Evolutionary conservation across 352 stramenopile species (phyloP).

Genomic region (Pythium insidiosum): DNA sequence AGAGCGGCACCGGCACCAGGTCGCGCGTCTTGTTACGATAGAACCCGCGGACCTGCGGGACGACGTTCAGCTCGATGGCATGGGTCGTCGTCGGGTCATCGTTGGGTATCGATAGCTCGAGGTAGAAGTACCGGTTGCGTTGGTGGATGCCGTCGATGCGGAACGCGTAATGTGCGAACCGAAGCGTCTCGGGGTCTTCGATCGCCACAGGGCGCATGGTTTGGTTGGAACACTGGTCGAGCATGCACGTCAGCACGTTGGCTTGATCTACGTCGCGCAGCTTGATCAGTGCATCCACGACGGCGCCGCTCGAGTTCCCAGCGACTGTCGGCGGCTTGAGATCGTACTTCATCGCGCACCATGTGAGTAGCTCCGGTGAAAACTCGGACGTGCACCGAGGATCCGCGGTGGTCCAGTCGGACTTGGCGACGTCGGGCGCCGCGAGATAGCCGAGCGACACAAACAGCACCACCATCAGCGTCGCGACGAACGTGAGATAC

Average conservation of each 20-base stretch:
- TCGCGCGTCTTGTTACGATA: slow-evolving; percentile 25
- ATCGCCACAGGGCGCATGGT: slow-evolving; percentile 31
- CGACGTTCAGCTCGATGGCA: slow-evolving; percentile 44
- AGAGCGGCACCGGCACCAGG: slow-evolving; percentile 27
- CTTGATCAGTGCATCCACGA: slow-evolving; percentile 31
- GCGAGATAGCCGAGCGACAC: slow-evolving; percentile 32
- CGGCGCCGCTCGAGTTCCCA: slow-evolving; percentile 19
- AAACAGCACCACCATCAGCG: slow-evolving; percentile 30
- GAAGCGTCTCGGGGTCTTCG: slow-evolving; percentile 17
- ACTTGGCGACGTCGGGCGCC: slow-evolving; percentile 25
- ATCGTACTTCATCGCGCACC: slow-evolving; percentile 14
- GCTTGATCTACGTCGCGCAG: slow-evolving; percentile 21
- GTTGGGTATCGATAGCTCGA: slow-evolving; percentile 42
- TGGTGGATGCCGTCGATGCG: slow-evolving; percentile 39
- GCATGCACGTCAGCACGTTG: slow-evolving; percentile 35
- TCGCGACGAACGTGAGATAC: slow-evolving; percentile 14
- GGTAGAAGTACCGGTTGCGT: slow-evolving; percentile 57
- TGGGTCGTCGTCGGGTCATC: slow-evolving; percentile 16
- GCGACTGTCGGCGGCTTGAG: neutral
- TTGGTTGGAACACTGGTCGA: slow-evolving; percentile 33
- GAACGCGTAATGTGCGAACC: slow-evolving; percentile 46
- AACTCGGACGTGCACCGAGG: slow-evolving; percentile 52
- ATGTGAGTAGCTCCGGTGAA: slow-evolving; percentile 20
- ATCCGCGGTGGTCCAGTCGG: slow-evolving; percentile 40
- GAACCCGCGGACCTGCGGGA: slow-evolving; percentile 38